These are phyloP conservation scores for Yarrowia sp. DNA, from an alignment of 805 yeast genomes.

Conservation along the genomic window DNA sequence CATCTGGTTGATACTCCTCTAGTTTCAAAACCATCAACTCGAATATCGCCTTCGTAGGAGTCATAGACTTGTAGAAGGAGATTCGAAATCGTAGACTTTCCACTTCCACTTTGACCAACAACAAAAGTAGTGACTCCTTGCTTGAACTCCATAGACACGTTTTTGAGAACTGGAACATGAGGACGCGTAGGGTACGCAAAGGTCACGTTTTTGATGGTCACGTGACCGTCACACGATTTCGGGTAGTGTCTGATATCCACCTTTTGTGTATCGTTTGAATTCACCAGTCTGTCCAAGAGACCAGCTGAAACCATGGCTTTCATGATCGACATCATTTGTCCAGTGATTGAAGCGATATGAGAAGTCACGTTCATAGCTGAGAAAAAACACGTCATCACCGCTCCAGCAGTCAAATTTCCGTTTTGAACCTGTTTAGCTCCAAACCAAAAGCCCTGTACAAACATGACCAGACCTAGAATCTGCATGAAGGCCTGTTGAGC, in stretches of 20 bases:
- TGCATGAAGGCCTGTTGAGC: conserved; percentile 58
- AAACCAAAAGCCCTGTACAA: conserved; percentile 91
- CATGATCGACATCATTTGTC: conserved; percentile 59
- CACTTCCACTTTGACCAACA: conserved; percentile 89
- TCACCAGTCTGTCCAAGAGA: neutral
- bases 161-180: conserved; percentile 46
- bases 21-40: conserved; percentile 54
- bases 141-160: conserved; percentile 48
- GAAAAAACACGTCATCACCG: conserved; percentile 78
- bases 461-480: conserved; percentile 63
- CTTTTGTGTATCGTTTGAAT: neutral
- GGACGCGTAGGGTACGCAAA: conserved; percentile 66
- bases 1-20: conserved; percentile 46
- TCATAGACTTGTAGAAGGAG: conserved; percentile 61
- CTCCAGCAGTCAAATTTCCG: conserved; percentile 53
- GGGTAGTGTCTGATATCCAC: conserved; percentile 9
- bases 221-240: neutral
- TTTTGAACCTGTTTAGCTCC: conserved; percentile 65
- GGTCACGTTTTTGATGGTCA: conserved; percentile 31
- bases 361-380: conserved; percentile 74
- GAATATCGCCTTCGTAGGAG: conserved; percentile 53
- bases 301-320: conserved; percentile 68
- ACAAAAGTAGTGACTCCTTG: conserved; percentile 55
- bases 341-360: conserved; percentile 53
- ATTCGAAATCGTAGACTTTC: conserved; percentile 78